These are phyloP conservation scores for Trichaptum fuscoviolaceum DNA, from an alignment of 768 basidiomycete genomes.

Conservation along the genomic window DNA sequence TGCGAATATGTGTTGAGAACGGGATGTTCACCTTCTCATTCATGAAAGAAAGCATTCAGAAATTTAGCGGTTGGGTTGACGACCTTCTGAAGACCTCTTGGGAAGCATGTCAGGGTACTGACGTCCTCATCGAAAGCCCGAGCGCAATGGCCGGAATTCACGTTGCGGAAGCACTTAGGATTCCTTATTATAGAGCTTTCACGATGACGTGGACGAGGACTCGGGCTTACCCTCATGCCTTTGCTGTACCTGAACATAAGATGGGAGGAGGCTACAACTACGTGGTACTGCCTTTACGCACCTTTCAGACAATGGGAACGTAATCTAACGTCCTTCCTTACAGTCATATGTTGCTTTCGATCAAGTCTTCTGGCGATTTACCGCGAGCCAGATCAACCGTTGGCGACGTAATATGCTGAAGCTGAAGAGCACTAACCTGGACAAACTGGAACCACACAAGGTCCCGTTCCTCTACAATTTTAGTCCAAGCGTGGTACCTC, in stretches of 20 bases:
- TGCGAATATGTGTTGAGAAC: slow-evolving; percentile 97
- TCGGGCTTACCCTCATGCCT: slow-evolving; percentile 94
- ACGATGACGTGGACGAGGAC: slow-evolving; percentile 99
- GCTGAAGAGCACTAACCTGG: slow-evolving; percentile 77
- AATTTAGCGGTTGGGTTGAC: slow-evolving; percentile 98
- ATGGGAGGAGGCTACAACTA: slow-evolving; percentile 99
- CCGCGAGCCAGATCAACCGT: slow-evolving; percentile 88
- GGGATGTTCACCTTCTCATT: slow-evolving; percentile 96
- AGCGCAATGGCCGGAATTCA: slow-evolving; percentile 97
- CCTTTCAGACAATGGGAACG: not conserved
- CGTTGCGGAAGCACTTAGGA: slow-evolving; percentile 89
- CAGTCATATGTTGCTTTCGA: slow-evolving; percentile 96
- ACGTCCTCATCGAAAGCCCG: slow-evolving; percentile 91
- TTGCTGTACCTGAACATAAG: slow-evolving; percentile 95
- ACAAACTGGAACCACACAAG: slow-evolving; percentile 96
- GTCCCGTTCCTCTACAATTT: slow-evolving; percentile 99
- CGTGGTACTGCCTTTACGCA: slow-evolving; percentile 58
- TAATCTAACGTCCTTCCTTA: slow-evolving; percentile 8
- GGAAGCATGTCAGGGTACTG: slow-evolving; percentile 93
- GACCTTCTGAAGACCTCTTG: slow-evolving; percentile 92
- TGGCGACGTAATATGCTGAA: slow-evolving; percentile 79
- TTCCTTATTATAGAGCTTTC: slow-evolving; percentile 94
- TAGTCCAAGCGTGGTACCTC: slow-evolving; percentile 84
- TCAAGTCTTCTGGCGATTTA: slow-evolving; percentile 96
- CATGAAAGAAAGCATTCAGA: slow-evolving; percentile 82